Evolutionary conservation across 148 eudicot species (phyloP), one percentile per base, ranked within the genome.

Genomic region (Chenopodium berlandieri): DNA sequence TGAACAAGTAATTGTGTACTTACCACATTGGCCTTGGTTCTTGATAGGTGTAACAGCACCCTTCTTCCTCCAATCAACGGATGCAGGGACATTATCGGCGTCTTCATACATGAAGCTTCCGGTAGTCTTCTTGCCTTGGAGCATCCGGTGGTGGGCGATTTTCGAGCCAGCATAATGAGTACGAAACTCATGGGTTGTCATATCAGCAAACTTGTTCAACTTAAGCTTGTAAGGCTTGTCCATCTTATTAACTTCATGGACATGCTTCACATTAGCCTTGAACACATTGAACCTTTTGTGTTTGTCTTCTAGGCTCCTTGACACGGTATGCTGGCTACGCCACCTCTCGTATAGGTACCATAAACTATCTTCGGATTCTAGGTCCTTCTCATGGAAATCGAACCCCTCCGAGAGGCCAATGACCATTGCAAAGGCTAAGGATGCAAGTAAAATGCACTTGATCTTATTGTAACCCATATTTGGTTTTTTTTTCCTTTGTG

Each of bases 21-120:
- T 88, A 95, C 98, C 98, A 82, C 97, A 95, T 80, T 91, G 91
- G 73, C 97, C 97, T 91, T 95, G 98, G 66, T 95, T 91, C 87
- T 95, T 95, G 71, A 93, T 83, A 69, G 82, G 79, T 9, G 88
- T 87, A 72, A 95, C 97, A 44, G 93, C 92, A 30, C 97, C 97
- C 79, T 87, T 91, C 85, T 84, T 86, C 85, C 98, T 92, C 98
- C 98, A 95, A 76, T 95, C 97, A 30, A 95, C 83, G 0, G 93
- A 89, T 4, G 89, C 34, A 1, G 98, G 97, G 79, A 91, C 88
- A 3, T 23, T 65, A 9, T 71, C 84, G 10, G 86, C 91, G n/a
- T 90, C 82, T 63, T 84, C 88, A 82, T 95, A 93, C 93, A 85
- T 90, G 84, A 95, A 95, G 13, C 84, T 83, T 11, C 67, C 81